A percentile compares a stretch with the other conserved stretches of the same genome.
These are phyloP conservation scores for Populus tomentosa DNA, from an alignment of 441 rosid species.

Conservation along the genomic window DNA sequence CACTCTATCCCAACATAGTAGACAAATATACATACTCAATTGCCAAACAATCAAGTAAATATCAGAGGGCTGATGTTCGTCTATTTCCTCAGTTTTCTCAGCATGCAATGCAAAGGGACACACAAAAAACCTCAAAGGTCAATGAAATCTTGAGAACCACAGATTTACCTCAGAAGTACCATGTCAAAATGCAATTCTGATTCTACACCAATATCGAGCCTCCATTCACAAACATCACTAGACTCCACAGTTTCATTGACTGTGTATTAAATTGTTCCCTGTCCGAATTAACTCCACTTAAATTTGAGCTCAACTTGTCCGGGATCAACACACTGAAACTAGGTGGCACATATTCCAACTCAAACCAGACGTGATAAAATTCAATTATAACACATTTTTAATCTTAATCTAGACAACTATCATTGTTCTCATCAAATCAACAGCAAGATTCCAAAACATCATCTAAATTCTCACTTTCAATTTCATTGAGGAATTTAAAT, in stretches of 20 bases:
- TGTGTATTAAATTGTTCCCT: slow-evolving; percentile 12
- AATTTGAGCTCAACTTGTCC: slow-evolving; percentile 5
- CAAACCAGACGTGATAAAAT: slow-evolving; percentile 1
- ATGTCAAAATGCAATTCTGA: slow-evolving; percentile 22
- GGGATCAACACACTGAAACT: background rate
- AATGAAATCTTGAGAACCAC: slow-evolving; percentile 2
- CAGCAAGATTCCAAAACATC: background rate
- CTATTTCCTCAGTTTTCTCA: slow-evolving; percentile 2
- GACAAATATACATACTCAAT: background rate
- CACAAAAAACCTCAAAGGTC: background rate
- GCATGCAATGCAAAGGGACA: background rate
- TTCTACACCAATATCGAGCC: slow-evolving; percentile 39
- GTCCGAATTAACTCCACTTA: slow-evolving; percentile 5
- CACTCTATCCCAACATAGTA: background rate
- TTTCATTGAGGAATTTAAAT: background rate
- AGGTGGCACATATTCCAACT: slow-evolving; percentile 7
- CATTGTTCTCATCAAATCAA: slow-evolving; percentile 1
- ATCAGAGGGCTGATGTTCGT: background rate
- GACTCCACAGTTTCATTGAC: slow-evolving; percentile 22
- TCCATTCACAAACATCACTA: slow-evolving; percentile 36
- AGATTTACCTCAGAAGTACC: slow-evolving; percentile 27
- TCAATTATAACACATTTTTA: slow-evolving; percentile 2
- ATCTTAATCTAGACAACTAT: slow-evolving; percentile 12
- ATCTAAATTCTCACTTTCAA: background rate
- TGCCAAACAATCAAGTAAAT: background rate